Conservation (phyloP, 805 yeast genomes). For the Kodamaea jinghongensis region DNA sequence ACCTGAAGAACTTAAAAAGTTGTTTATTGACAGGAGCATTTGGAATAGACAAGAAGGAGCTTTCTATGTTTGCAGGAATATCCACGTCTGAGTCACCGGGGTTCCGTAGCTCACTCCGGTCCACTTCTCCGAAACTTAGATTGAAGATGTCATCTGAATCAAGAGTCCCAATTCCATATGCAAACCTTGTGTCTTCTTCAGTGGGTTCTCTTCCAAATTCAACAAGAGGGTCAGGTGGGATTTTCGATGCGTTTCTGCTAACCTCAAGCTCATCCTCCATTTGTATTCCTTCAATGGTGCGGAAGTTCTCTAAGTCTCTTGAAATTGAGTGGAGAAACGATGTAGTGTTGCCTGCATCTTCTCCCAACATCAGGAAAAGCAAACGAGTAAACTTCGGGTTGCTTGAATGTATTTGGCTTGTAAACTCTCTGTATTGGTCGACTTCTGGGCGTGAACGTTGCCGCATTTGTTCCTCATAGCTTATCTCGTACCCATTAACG, state of each 20-base stretch:
- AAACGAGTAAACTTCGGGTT: too few relatives aligned
- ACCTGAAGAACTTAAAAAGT: not conserved
- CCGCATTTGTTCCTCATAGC: too few relatives aligned
- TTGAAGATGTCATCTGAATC: slow-evolving; percentile 17
- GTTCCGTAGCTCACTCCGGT: slow-evolving; percentile 8
- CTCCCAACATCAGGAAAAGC: too few relatives aligned
- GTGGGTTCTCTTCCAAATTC: not conserved
- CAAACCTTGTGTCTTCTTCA: slow-evolving; percentile 3
- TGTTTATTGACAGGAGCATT: not conserved
- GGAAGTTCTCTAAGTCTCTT: slow-evolving; percentile 6
- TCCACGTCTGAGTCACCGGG: not conserved
- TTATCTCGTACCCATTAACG: too few relatives aligned
- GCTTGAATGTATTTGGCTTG: too few relatives aligned
- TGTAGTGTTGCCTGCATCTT: not conserved
- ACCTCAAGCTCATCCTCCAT: slow-evolving; percentile 5
- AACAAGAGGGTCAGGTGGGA: not conserved
- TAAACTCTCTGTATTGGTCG: too few relatives aligned
- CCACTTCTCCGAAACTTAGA: slow-evolving; percentile 22
- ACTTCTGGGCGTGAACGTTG: too few relatives aligned
- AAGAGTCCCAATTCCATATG: too few relatives aligned
- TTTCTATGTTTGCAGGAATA: not conserved
- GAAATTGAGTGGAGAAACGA: slow-evolving; percentile 5
- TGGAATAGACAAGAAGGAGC: not conserved
- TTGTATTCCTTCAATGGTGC: slow-evolving; percentile 7
- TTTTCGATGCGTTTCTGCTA: slow-evolving; percentile 4